Conservation (phyloP, 73 alveolate genomes). For the Paramecium caudatum region DNA sequence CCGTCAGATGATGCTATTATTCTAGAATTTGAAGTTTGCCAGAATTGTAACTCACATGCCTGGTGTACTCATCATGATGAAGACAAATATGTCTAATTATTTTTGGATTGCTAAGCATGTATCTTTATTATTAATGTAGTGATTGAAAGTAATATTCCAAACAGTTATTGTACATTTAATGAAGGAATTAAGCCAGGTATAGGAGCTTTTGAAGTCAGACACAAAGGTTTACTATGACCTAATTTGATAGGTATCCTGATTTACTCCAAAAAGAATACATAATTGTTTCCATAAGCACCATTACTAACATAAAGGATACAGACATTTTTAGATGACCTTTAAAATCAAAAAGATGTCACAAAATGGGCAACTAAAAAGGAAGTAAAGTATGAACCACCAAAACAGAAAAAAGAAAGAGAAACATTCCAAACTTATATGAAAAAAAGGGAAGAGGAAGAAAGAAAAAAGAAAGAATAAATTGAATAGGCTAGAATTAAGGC, state of each 20-base stretch:
- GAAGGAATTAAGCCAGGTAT: neutral
- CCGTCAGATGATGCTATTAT: neutral
- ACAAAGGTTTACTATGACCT: neutral
- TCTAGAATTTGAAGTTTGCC: slow-evolving; percentile 2
- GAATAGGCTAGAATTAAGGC: neutral
- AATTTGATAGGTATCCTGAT: neutral
- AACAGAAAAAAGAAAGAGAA: neutral
- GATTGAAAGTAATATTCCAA: neutral
- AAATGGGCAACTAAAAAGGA: neutral
- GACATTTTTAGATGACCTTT: neutral
- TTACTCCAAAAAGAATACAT: neutral
- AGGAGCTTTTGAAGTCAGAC: neutral
- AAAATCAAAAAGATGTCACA: neutral
- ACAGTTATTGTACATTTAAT: neutral
- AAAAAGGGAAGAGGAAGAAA: neutral
- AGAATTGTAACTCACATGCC: neutral
- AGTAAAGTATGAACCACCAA: neutral
- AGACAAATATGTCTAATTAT: neutral
- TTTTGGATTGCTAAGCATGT: neutral
- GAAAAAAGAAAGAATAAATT: neutral
- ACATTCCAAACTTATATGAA: neutral
- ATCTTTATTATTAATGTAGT: neutral
- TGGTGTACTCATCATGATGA: slow-evolving; percentile 1
- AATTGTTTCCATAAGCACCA: neutral
- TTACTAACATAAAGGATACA: neutral